A percentile compares a stretch with the other conserved stretches of the same genome.
Evolutionary conservation across 345 rosid species (phyloP).

Genomic region (Eutrema japonicum): DNA sequence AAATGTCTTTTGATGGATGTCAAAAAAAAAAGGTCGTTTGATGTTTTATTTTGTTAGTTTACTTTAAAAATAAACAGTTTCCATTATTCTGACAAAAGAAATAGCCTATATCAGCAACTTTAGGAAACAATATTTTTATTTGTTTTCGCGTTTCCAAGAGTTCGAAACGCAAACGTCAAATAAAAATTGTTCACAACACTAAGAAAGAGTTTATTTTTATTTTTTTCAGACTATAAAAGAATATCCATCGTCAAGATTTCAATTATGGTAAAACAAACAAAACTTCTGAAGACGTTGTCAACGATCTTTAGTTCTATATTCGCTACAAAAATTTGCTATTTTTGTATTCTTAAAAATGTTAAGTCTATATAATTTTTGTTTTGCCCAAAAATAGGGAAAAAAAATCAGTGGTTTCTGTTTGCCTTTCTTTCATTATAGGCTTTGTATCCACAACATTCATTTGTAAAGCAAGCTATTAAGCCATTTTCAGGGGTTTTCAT

Average conservation of each 20-base stretch:
- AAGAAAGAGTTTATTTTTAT: background rate
- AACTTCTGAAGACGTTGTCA: conserved; percentile 31
- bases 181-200: conserved; percentile 12
- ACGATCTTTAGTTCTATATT: conserved; percentile 19
- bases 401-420: conserved; percentile 36
- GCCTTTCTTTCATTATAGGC: conserved; percentile 32
- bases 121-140: background rate
- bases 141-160: background rate
- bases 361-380: conserved; percentile 23
- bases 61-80: no score
- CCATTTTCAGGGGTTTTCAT: conserved; percentile 42
- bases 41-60: no score
- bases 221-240: background rate
- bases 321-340: conserved; percentile 37
- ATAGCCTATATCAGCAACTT: background rate
- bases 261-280: conserved; percentile 24
- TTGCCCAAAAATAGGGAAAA: conserved; percentile 23
- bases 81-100: no score
- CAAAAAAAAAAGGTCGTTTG: no score
- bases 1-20: background rate
- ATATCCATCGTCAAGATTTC: background rate
- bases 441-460: conserved; percentile 27
- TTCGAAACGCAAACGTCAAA: conserved; percentile 5
- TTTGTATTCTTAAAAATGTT: conserved; percentile 9
- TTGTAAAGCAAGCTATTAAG: conserved; percentile 31